Percentiles rank a stretch among this genome's conserved stretches.
phyloP scores from a whole-genome alignment of 2,329 filamentous ascomycete genomes.

The Diaporthe sp. region DNA sequence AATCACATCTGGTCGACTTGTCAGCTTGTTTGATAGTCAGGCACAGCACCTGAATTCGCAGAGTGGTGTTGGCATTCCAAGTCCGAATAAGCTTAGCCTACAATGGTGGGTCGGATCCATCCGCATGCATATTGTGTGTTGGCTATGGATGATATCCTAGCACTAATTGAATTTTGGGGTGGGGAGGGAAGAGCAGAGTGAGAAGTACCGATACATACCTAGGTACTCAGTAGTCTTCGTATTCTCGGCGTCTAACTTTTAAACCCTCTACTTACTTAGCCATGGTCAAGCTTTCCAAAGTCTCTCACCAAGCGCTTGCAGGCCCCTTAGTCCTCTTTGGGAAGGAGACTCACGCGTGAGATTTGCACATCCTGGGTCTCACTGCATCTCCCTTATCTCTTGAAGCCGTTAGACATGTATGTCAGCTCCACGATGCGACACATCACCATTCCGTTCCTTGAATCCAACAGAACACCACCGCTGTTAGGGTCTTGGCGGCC shows the following conservation, averaged over 20 bases:
- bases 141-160: background rate
- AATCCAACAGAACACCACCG: background rate
- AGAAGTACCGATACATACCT: background rate
- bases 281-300: background rate
- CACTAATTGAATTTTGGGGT: background rate
- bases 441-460: background rate
- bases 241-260: background rate
- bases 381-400: slow-evolving; percentile 11
- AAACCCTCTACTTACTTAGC: background rate
- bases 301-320: background rate
- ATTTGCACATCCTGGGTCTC: slow-evolving; percentile 23
- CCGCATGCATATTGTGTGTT: slow-evolving; percentile 24
- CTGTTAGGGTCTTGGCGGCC: background rate
- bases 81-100: slow-evolving; percentile 31
- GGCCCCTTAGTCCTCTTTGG: slow-evolving; percentile 5
- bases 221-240: no score
- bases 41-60: slow-evolving; percentile 10
- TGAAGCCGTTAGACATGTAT: slow-evolving; percentile 6
- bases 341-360: slow-evolving; percentile 13
- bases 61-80: background rate
- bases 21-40: slow-evolving; percentile 12
- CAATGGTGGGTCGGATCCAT: slow-evolving; percentile 28
- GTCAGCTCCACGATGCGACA: slow-evolving; percentile 20
- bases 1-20: background rate
- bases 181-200: background rate